phyloP scores from a whole-genome alignment of 768 basidiomycete species.

The Rhizopogon vinicolor region DNA sequence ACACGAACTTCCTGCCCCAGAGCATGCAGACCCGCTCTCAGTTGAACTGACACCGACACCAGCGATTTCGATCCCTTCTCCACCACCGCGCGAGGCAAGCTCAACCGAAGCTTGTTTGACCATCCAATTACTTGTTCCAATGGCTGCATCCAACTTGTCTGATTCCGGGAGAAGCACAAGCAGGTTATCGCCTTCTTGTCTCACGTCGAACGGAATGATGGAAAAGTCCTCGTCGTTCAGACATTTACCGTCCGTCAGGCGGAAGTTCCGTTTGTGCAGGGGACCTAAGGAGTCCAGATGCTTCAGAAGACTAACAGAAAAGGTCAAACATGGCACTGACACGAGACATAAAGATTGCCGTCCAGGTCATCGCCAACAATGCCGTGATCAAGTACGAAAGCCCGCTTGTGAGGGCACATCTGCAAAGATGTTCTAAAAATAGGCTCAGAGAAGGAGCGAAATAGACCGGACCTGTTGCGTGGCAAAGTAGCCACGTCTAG shows the following conservation, averaged over 20 bases:
- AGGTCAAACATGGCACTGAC: conserved; percentile 27
- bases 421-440: conserved; percentile 3
- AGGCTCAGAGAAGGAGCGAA: neutral
- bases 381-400: conserved; percentile 68
- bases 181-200: conserved; percentile 39
- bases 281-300: conserved; percentile 35
- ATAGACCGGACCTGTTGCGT: conserved; percentile 54
- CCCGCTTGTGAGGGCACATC: conserved; percentile 49
- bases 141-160: conserved; percentile 50
- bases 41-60: conserved; percentile 4
- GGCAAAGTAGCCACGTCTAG: conserved; percentile 53
- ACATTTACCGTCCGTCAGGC: conserved; percentile 50
- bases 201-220: conserved; percentile 58
- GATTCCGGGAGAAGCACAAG: conserved; percentile 48
- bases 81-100: conserved; percentile 22
- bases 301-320: neutral
- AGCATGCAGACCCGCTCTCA: conserved; percentile 3
- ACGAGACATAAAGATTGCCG: conserved; percentile 46
- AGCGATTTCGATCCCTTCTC: conserved; percentile 32
- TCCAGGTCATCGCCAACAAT: conserved; percentile 61
- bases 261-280: conserved; percentile 65
- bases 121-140: conserved; percentile 65
- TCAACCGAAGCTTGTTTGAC: conserved; percentile 48
- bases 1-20: neutral
- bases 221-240: conserved; percentile 54